These are phyloP conservation scores for Leccinum rimulosum DNA, from an alignment of 768 basidiomycete species.

Conservation along the genomic window DNA sequence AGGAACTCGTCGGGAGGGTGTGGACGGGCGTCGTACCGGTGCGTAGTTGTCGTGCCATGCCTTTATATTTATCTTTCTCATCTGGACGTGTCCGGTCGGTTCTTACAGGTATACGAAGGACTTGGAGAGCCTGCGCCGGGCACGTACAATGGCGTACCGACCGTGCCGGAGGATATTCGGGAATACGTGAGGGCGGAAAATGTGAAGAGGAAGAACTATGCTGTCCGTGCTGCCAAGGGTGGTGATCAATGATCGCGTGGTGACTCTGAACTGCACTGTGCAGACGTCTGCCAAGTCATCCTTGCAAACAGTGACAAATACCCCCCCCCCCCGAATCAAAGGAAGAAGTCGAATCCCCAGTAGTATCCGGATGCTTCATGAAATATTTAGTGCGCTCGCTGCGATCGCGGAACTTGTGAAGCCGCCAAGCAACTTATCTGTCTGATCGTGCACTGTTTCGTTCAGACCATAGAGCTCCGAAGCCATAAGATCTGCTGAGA, in stretches of 20 bases:
- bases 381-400: too few species aligned
- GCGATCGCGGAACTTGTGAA: not conserved
- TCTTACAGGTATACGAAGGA: constrained; percentile 22
- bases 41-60: not conserved
- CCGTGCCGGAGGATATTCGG: constrained; percentile 19
- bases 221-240: constrained; percentile 24
- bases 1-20: constrained; percentile 14
- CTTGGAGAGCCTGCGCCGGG: constrained; percentile 26
- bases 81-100: not conserved
- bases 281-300: too few species aligned
- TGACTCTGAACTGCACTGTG: too few species aligned
- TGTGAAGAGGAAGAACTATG: constrained; percentile 23
- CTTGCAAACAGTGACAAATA: not conserved
- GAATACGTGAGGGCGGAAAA: constrained; percentile 23
- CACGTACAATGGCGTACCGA: constrained; percentile 15
- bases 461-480: not conserved
- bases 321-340: not conserved
- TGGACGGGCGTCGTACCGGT: constrained; percentile 29
- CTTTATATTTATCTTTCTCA: not conserved
- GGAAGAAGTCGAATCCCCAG: not conserved
- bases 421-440: not conserved
- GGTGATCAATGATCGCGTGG: constrained; percentile 30
- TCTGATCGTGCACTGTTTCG: not conserved
- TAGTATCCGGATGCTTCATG: not conserved
- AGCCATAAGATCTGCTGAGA: not conserved